Percentiles rank a stretch among this genome's conserved stretches.
These are phyloP conservation scores for Leccinum laetum DNA, from an alignment of 1,284 basidiomycete genomes.

Conservation along the genomic window DNA sequence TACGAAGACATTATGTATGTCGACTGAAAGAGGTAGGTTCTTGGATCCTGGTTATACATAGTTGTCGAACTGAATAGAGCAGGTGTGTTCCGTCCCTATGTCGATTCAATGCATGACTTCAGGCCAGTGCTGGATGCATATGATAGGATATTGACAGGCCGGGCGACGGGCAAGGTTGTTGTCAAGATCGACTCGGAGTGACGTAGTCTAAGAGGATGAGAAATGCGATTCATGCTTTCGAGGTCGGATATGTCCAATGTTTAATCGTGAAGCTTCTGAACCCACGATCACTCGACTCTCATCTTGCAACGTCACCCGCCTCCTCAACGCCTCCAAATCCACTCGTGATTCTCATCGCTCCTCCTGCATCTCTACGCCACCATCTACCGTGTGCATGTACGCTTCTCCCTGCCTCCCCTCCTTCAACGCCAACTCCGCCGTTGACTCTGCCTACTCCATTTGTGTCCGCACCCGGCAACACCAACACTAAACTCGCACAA, in stretches of 20 bases:
- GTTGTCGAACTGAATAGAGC: background rate
- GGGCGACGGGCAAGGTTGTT: constrained; percentile 65
- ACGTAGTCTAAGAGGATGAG: background rate
- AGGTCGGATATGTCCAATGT: background rate
- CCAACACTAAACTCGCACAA: no score
- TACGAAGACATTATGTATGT: constrained; percentile 7
- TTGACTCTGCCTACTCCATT: no score
- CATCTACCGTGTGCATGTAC: no score
- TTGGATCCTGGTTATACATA: no score
- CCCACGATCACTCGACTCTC: background rate
- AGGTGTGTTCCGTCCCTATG: constrained; percentile 55
- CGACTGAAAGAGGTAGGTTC: constrained; percentile 25
- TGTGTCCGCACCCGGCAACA: no score
- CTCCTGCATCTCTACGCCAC: no score
- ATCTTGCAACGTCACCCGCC: no score
- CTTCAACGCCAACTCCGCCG: no score
- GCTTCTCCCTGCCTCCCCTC: no score
- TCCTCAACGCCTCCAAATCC: no score
- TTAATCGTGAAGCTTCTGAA: background rate
- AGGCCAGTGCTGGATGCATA: constrained; percentile 63
- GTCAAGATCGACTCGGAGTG: constrained; percentile 37
- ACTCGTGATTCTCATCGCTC: no score
- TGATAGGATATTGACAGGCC: constrained; percentile 51
- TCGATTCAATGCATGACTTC: constrained; percentile 63
- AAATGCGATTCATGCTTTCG: background rate